A percentile compares a stretch with the other conserved stretches of the same genome.
Evolutionary conservation across 805 yeast genomes (phyloP).

Genomic region (Cyberlindnera misumaiensis): DNA sequence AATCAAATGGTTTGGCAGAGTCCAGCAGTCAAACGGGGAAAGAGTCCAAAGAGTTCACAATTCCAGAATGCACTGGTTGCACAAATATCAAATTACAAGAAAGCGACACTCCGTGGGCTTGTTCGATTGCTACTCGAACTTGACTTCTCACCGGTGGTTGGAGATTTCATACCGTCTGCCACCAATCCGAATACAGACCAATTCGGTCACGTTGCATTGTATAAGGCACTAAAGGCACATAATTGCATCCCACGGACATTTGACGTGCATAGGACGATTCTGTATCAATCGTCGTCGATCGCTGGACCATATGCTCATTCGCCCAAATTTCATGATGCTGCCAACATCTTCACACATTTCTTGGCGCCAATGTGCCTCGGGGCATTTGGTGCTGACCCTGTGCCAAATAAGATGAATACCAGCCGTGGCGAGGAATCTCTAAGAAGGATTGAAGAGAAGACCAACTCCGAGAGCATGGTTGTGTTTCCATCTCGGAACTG

Average conservation of each 20-base stretch:
- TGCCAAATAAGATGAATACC: conserved; percentile 1
- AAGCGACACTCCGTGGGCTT: conserved; percentile 1
- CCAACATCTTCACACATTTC: conserved; percentile 21
- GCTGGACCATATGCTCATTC: conserved; percentile 14
- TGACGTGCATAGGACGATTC: conserved; percentile 15
- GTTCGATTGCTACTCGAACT: conserved; percentile 12
- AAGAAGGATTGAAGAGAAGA: conserved; percentile 19
- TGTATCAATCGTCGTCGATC: conserved; percentile 30
- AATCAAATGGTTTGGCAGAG: conserved; percentile 66
- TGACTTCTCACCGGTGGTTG: conserved; percentile 42
- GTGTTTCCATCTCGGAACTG: conserved; percentile 40
- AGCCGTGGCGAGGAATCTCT: conserved; percentile 10
- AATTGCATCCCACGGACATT: conserved; percentile 7
- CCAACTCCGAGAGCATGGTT: conserved; percentile 29
- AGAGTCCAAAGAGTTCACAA: conserved; percentile 3
- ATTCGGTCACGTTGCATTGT: conserved; percentile 24
- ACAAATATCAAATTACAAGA: conserved; percentile 40
- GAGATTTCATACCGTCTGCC: conserved; percentile 46
- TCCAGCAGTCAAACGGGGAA: conserved; percentile 28
- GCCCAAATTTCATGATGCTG: conserved; percentile 2
- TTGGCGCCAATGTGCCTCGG: conserved; percentile 17
- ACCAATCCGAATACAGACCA: conserved; percentile 36
- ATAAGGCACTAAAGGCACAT: conserved; percentile 15
- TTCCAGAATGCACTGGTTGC: conserved; percentile 40
- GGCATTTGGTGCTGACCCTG: conserved; percentile 4